Evolutionary conservation across 2,329 filamentous ascomycete genomes (phyloP), one percentile per base, ranked within the genome.

Genomic region (Fusarium albidum): DNA sequence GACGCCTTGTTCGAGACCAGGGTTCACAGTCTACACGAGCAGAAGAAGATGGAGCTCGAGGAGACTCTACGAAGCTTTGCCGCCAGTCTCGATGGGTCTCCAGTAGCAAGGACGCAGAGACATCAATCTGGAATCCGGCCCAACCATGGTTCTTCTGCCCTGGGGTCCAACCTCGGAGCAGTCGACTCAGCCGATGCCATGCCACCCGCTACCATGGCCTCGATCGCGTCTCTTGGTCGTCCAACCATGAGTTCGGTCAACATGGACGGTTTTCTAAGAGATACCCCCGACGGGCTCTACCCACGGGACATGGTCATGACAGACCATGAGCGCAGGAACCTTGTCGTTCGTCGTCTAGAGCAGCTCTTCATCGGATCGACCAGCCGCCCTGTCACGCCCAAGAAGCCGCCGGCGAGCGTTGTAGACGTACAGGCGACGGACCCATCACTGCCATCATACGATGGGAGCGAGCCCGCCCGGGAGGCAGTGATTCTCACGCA

Each of bases 1-100:
- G 90, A 96, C 26, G 92, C 90, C 68, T 73, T 96, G 0, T 94
- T 96, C 63, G 92, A 96, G 69, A 85, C 96, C 55, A 88, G 90
- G 63, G 82, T 93, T 27, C 90, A 95, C 63, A 86, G 87, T 0
- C 72, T 96, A 33, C 83, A 89, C 0, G 79, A 84, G 39, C 80
- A 84, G 42, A 93, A 92, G 75, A 92, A 89, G 71, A 81, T 86
- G 51, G 90, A 95, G 59, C 72, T 96, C 17, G 91, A 96, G 68
- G 83, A 86, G 6, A 85, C 87, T 0, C 73, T 96, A 9, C 83
- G 86, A 48, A 85, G 87, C 41, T 93, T 94, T 60, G 86, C 88
- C 2, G 80, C 85, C 2, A 82, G 78, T 25, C 78, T 93, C 4
- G 82, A 86, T 17, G 77, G 71, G 9, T 82, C 81, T 0, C 72